Percentiles rank a stretch among this genome's conserved stretches.
These are phyloP conservation scores for Naganishia albida DNA, from an alignment of 1,284 basidiomycete species.

Conservation along the genomic window DNA sequence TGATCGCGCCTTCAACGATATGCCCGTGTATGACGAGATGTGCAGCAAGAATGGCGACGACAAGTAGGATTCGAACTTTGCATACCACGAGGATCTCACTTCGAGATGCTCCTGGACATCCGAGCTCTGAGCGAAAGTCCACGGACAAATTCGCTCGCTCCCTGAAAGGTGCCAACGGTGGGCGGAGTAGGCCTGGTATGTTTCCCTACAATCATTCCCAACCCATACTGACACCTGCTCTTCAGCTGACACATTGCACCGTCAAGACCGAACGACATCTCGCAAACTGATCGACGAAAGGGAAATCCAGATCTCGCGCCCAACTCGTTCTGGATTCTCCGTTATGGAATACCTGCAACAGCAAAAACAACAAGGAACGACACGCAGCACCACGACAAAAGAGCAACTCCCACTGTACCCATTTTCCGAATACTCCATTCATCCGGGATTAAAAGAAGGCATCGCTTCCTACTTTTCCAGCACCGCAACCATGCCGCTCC, in stretches of 20 bases:
- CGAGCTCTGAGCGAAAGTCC: neutral
- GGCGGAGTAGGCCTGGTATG: neutral
- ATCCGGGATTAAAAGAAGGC: slow-evolving; percentile 31
- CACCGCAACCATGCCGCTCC: slow-evolving; percentile 6
- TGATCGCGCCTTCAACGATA: slow-evolving; percentile 3
- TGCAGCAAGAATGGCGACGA: slow-evolving; percentile 8
- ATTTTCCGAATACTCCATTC: slow-evolving; percentile 33
- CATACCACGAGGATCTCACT: neutral
- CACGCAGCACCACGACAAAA: slow-evolving; percentile 6
- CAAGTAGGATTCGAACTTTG: slow-evolving; percentile 1
- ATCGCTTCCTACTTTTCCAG: slow-evolving; percentile 26
- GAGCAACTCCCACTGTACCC: slow-evolving; percentile 20
- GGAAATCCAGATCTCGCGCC: neutral
- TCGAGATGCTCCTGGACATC: slow-evolving; percentile 1
- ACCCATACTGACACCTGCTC: neutral
- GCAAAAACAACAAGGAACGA: slow-evolving; percentile 11
- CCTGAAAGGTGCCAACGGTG: no score
- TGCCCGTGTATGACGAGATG: slow-evolving; percentile 20
- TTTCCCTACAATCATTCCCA: neutral
- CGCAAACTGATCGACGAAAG: slow-evolving; percentile 20
- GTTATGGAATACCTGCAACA: slow-evolving; percentile 24
- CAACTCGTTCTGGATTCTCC: neutral
- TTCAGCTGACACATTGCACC: neutral
- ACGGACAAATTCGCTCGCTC: neutral
- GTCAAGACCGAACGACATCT: slow-evolving; percentile 22